Evolutionary conservation across 441 rosid genomes (phyloP).

Genomic region (Pelargonium citronellum): DNA sequence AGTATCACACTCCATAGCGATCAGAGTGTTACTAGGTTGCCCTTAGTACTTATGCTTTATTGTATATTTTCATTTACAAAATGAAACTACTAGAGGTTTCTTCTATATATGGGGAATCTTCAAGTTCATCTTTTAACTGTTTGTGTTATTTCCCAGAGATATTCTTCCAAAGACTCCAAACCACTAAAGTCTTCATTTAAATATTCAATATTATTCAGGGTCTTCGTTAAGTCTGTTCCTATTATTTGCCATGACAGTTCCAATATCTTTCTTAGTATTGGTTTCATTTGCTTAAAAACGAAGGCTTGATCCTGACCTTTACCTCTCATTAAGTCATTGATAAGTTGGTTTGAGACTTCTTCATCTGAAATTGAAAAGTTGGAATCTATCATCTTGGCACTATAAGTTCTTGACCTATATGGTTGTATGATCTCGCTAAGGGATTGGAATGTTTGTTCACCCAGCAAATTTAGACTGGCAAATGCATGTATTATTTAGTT

Average conservation of each 20-base stretch:
- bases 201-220: background rate
- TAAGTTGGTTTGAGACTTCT: background rate
- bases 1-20: background rate
- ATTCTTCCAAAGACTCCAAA: background rate
- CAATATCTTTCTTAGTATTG: background rate
- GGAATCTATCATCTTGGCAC: background rate
- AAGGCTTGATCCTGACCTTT: background rate
- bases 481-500: background rate
- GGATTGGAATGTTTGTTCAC: background rate
- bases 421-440: background rate
- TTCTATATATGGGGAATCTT: background rate
- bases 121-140: conserved; percentile 3
- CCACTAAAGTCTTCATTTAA: background rate
- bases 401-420: background rate
- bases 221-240: background rate
- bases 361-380: background rate
- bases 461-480: background rate
- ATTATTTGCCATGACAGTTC: background rate
- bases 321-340: background rate
- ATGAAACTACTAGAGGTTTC: background rate
- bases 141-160: background rate
- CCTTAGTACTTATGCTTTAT: background rate
- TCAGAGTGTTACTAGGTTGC: background rate
- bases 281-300: background rate
- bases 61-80: background rate